Percentiles rank a stretch among this genome's conserved stretches.
These are phyloP conservation scores for Raffaelea arxii DNA, from an alignment of 2,329 filamentous ascomycete genomes.

Conservation along the genomic window DNA sequence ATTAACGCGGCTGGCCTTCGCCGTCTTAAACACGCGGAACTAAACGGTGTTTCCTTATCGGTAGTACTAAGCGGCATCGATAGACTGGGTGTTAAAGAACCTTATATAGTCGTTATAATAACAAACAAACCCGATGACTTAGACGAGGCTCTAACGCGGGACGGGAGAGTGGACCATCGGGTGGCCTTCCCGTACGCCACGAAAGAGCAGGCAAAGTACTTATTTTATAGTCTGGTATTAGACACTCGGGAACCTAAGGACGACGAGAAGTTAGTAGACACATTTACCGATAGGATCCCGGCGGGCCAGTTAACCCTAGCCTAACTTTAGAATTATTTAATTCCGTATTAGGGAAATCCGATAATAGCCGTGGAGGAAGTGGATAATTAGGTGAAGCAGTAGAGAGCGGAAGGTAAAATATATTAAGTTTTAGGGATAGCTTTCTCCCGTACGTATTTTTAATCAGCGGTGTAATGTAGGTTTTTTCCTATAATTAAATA, in stretches of 20 bases:
- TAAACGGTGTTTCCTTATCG: neutral
- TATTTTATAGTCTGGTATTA: neutral
- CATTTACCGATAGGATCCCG: neutral
- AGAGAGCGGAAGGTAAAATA: neutral
- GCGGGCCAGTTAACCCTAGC: neutral
- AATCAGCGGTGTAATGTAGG: neutral
- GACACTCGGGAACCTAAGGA: neutral
- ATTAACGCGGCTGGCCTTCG: no score
- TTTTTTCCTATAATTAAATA: neutral
- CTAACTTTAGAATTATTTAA: neutral
- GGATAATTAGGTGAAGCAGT: neutral
- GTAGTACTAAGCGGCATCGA: neutral
- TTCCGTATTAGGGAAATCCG: neutral
- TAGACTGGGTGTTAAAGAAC: neutral
- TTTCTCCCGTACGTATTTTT: no score
- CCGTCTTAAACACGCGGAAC: neutral
- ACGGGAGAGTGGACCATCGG: neutral
- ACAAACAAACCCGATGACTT: neutral
- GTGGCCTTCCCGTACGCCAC: neutral
- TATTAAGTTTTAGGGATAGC: neutral
- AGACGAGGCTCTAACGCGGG: neutral
- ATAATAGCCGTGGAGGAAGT: neutral
- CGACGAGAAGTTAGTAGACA: neutral
- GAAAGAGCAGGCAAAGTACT: neutral
- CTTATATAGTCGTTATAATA: neutral